Percentiles rank a stretch among this genome's conserved stretches.
Evolutionary conservation across 2,329 filamentous ascomycete species (phyloP).

Genomic region (Harringtonia lauricola): DNA sequence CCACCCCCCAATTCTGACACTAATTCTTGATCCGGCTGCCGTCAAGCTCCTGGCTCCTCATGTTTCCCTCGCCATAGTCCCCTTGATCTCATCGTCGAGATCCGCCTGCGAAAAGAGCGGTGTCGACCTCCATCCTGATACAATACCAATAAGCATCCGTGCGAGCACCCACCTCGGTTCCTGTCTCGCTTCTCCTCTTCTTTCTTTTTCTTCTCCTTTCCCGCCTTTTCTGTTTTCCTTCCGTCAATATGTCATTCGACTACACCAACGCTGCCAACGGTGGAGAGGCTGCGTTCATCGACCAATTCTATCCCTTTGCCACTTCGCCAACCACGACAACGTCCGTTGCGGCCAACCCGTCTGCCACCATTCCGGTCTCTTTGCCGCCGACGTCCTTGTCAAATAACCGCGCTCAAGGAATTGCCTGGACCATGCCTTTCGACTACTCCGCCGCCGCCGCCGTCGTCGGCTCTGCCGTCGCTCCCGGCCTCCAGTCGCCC

Average conservation of each 20-base stretch:
- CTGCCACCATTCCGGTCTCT: constrained; percentile 25
- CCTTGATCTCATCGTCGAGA: constrained; percentile 6
- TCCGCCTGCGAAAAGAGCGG: constrained; percentile 12
- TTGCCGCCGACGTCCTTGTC: constrained; percentile 25
- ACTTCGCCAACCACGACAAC: constrained; percentile 17
- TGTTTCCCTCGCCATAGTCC: constrained; percentile 3
- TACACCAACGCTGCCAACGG: constrained; percentile 25
- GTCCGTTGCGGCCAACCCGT: constrained; percentile 10
- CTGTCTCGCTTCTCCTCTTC: not conserved
- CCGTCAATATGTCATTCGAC: constrained; percentile 9
- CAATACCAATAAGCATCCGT: constrained; percentile 2
- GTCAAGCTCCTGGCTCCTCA: not conserved
- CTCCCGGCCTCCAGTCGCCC: constrained; percentile 22
- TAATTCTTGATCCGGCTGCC: no score
- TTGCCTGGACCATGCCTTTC: constrained; percentile 40
- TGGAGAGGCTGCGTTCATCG: constrained; percentile 46
- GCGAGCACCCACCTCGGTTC: not conserved
- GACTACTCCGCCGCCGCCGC: constrained; percentile 29
- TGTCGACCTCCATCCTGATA: constrained; percentile 9
- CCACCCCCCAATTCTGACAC: no score
- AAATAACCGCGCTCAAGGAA: constrained; percentile 23
- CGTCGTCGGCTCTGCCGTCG: constrained; percentile 15
- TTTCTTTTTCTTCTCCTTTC: not conserved
- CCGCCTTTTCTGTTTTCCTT: not conserved
- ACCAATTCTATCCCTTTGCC: constrained; percentile 40